Conservation (phyloP, 2,329 filamentous ascomycete species). For the Trichoderma endophyticum region DNA sequence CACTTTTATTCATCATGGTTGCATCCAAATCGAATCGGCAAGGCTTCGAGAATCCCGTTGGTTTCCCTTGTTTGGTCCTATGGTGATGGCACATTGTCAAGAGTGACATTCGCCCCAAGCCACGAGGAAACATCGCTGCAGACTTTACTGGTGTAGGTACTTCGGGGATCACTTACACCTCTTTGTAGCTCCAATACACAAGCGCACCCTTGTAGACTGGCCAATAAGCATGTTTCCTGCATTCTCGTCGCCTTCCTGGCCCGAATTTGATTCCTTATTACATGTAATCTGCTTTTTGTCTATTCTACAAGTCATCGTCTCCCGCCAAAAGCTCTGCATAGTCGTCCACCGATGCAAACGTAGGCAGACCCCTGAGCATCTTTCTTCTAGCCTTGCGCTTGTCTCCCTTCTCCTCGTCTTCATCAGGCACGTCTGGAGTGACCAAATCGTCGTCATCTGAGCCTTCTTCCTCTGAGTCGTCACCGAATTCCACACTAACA, state of each 20-base stretch:
- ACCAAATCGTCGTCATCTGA: conserved; percentile 40
- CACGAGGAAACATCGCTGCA: not conserved
- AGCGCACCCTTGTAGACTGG: not conserved
- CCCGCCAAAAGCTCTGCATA: conserved; percentile 81
- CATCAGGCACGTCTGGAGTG: conserved; percentile 37
- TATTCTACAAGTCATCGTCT: conserved; percentile 53
- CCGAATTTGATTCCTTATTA: not conserved
- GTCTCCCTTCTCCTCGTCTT: conserved; percentile 64
- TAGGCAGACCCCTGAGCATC: conserved; percentile 85
- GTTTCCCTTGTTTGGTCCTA: not conserved
- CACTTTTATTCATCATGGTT: not conserved
- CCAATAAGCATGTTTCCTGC: not conserved
- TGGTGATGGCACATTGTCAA: not conserved
- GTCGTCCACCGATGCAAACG: conserved; percentile 89
- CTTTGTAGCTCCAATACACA: not conserved
- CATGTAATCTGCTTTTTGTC: not conserved
- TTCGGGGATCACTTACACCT: not conserved
- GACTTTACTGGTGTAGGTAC: not conserved
- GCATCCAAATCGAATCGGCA: not conserved
- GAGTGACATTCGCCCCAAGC: not conserved
- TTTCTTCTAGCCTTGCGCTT: conserved; percentile 59
- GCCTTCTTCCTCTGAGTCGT: conserved; percentile 6
- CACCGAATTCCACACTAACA: conserved; percentile 22
- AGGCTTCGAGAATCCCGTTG: not conserved
- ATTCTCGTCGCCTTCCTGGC: not conserved